A percentile compares a stretch with the other conserved stretches of the same genome.
phyloP scores from a whole-genome alignment of 1,139 yeast genomes.

The Yamadazyma atlantica region DNA sequence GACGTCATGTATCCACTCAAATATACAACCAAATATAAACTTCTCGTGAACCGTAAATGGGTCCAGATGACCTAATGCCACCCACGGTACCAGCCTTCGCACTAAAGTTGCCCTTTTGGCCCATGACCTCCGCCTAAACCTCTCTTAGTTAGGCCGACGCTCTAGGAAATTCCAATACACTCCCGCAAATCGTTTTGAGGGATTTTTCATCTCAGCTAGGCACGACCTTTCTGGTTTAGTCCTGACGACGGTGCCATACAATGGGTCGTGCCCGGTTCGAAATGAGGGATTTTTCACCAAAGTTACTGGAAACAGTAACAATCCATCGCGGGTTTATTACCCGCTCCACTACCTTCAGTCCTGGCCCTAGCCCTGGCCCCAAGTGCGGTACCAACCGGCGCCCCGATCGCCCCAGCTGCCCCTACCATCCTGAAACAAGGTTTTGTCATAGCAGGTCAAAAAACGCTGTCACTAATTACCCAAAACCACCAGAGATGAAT shows the following conservation, averaged over 20 bases:
- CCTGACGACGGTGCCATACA: no score
- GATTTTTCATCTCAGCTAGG: background rate
- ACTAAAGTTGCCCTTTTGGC: no score
- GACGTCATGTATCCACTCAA: background rate
- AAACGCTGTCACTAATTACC: background rate
- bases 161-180: no score
- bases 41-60: background rate
- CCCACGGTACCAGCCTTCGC: no score
- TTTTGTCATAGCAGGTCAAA: background rate
- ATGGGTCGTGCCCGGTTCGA: background rate
- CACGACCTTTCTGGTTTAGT: no score
- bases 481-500: background rate
- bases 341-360: background rate
- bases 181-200: background rate
- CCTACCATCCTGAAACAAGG: background rate
- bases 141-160: no score
- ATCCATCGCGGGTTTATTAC: background rate
- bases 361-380: background rate
- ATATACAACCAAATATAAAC: background rate
- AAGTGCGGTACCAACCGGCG: background rate
- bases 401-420: background rate
- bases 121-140: no score
- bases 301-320: background rate
- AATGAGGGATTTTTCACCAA: slow-evolving; percentile 1
- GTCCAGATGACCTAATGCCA: no score